phyloP scores from a whole-genome alignment of 768 basidiomycete genomes.

The Tephrocybe rancida region DNA sequence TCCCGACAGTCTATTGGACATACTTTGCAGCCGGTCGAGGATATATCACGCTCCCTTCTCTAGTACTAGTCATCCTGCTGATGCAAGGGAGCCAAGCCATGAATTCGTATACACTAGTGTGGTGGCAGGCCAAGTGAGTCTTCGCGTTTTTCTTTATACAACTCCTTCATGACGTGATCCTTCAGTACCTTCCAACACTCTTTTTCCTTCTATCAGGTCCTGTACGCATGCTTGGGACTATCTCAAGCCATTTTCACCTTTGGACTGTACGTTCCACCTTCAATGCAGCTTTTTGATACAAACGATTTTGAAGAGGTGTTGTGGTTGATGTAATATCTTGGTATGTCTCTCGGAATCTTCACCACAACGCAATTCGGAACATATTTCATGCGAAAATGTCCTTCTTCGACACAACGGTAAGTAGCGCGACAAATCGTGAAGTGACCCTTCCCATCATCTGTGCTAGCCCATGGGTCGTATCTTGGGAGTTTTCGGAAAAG shows the following conservation, averaged over 20 bases:
- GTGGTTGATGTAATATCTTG: conserved; percentile 58
- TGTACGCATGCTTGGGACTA: conserved; percentile 66
- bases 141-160: neutral
- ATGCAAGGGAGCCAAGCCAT: conserved; percentile 67
- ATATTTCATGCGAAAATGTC: conserved; percentile 75
- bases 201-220: conserved; percentile 62
- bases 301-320: conserved; percentile 39
- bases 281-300: neutral
- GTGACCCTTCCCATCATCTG: neutral
- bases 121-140: conserved; percentile 67
- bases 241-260: conserved; percentile 59
- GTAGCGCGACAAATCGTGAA: neutral
- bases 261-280: conserved; percentile 41
- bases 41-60: conserved; percentile 48
- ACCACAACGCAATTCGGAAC: conserved; percentile 54
- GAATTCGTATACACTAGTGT: conserved; percentile 69
- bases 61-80: conserved; percentile 48
- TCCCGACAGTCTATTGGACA: conserved; percentile 52
- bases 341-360: conserved; percentile 64
- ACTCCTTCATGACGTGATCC: neutral
- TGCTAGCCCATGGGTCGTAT: conserved; percentile 60
- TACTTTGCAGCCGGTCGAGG: conserved; percentile 62
- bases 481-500: conserved; percentile 64
- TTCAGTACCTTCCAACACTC: conserved; percentile 46
- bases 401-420: conserved; percentile 73